Evolutionary conservation across 805 yeast genomes (phyloP).

Genomic region (Grigorovia yakushimaensis): DNA sequence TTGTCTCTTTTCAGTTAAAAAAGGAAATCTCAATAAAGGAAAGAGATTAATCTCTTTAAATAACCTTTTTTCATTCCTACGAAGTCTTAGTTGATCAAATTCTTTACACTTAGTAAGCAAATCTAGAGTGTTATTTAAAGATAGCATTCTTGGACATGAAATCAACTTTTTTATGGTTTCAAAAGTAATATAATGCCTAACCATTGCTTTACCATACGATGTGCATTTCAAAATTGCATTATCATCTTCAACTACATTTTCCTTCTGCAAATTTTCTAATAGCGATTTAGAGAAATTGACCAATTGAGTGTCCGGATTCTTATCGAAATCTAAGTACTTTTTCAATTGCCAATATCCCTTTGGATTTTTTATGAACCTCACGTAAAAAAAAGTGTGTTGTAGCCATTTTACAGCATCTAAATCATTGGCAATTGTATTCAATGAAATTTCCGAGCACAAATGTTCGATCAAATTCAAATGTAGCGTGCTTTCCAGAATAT

Average conservation of each 20-base stretch:
- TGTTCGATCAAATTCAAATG: conserved; percentile 34
- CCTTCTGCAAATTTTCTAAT: conserved; percentile 25
- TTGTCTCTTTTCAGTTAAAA: conserved; percentile 24
- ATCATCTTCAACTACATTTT: conserved; percentile 24
- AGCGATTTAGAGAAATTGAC: conserved; percentile 28
- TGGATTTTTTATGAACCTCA: conserved; percentile 34
- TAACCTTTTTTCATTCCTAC: conserved; percentile 36
- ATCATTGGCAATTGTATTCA: conserved; percentile 31
- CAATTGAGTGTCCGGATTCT: conserved; percentile 27
- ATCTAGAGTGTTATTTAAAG: conserved; percentile 15
- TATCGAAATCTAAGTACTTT: conserved; percentile 9
- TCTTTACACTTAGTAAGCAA: conserved; percentile 33
- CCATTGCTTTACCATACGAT: conserved; percentile 39
- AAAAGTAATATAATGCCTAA: conserved; percentile 37
- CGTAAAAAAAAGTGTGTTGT: conserved; percentile 40
- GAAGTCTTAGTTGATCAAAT: conserved; percentile 33
- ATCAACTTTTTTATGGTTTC: conserved; percentile 35
- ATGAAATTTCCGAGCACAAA: conserved; percentile 36
- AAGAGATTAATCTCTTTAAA: conserved; percentile 36
- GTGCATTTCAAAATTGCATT: conserved; percentile 26
- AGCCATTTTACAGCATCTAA: conserved; percentile 39
- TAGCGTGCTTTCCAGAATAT: conserved; percentile 38
- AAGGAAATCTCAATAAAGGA: conserved; percentile 32
- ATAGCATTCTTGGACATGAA: conserved; percentile 7
- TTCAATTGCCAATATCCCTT: conserved; percentile 29